A percentile compares a stretch with the other conserved stretches of the same genome.
These are phyloP conservation scores for Trichoderma virens DNA, from an alignment of 495 filamentous ascomycete genomes.

Conservation along the genomic window DNA sequence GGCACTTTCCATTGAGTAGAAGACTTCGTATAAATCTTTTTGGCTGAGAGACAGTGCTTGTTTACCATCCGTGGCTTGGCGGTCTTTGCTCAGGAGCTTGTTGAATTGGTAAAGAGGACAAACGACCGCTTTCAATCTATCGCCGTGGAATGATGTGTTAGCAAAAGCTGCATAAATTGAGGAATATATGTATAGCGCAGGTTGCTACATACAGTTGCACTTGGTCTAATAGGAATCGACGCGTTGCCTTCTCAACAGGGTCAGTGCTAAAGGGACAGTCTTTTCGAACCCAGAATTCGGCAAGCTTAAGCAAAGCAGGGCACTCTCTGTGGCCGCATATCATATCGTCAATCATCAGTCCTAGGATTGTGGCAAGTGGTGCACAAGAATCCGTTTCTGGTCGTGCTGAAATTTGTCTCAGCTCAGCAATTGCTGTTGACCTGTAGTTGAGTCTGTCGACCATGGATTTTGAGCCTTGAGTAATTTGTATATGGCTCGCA, in stretches of 20 bases:
- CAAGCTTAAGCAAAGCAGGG: background rate
- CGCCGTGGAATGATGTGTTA: background rate
- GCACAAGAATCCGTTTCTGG: background rate
- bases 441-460: background rate
- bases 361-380: background rate
- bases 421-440: background rate
- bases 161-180: background rate
- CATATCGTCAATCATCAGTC: slow-evolving; percentile 1
- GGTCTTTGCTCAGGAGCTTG: background rate
- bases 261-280: background rate
- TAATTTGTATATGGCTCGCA: background rate
- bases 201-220: background rate
- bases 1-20: background rate
- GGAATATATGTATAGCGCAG: background rate
- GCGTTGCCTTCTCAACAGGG: background rate
- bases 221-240: background rate
- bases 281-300: background rate
- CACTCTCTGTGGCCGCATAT: background rate
- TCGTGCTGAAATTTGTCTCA: background rate
- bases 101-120: background rate
- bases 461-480: background rate
- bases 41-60: background rate
- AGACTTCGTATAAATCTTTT: background rate
- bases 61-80: background rate
- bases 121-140: background rate